Evolutionary conservation across 2,329 filamentous ascomycete genomes (phyloP), one percentile per base, ranked within the genome.

Genomic region (Diaporthe sp.): DNA sequence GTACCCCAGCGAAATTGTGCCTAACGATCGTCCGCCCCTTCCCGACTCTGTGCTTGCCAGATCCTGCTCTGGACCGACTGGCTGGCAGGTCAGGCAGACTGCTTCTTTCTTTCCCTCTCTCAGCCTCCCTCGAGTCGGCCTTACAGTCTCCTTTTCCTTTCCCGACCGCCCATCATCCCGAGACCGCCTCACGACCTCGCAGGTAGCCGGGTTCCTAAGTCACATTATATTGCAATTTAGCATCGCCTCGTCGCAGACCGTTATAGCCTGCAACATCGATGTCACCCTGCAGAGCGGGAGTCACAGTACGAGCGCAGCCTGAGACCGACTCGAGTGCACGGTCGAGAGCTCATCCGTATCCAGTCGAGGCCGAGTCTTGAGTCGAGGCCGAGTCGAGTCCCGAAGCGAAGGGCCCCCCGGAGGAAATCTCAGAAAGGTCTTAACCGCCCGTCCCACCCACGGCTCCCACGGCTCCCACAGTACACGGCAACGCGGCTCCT

Each of bases 371-470:
- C 62, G 44, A 68, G n/a, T 68, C 62, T 53, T 68, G 62, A 53
- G 46, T 53, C 62, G 62, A 68, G 46, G 46, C 46, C 62, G 46
- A 53, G 31, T 68, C 65, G 22, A 68, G 31, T 12, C 22, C 22
- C 62, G 12, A 68, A 68, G 31, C 22, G 53, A 53, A 34, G 28
- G 46, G 31, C 31, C n/a, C 31, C n/a, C 49, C 65, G 34, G 65
- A 42, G 65, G 65, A 68, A 39, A 42, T 68, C 65, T 68, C 46
- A 68, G 39, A 68, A 55, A 15, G 62, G 46, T 34, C 65, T 39
- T 42, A 53, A 68, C 65, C 65, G 65, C 65, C 65, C 65, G 65
- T 68, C 46, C 49, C 65, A 68, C 46, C 65, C 34, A 68, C 62
- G 44, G 19, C 62, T 37, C 25, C 62, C n/a, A 44, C n/a, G 44